Percentiles rank a stretch among this genome's conserved stretches.
These are phyloP conservation scores for Irpex lacteus DNA, from an alignment of 1,284 basidiomycete genomes.

Conservation along the genomic window DNA sequence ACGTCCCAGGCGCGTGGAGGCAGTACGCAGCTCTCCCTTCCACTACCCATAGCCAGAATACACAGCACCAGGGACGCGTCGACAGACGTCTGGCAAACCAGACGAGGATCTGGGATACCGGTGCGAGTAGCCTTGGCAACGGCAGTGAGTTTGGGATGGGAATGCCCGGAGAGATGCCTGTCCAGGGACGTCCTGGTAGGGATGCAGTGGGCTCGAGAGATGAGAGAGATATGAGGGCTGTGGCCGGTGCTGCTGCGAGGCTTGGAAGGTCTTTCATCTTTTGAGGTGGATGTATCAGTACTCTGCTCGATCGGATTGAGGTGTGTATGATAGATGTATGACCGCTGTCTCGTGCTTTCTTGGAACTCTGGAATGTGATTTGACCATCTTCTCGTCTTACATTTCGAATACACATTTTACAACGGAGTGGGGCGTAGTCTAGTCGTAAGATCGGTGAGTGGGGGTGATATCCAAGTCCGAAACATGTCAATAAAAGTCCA, in stretches of 20 bases:
- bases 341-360: neutral
- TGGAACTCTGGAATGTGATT: neutral
- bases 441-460: too few species aligned
- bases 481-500: too few species aligned
- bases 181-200: neutral
- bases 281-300: slow-evolving; percentile 7
- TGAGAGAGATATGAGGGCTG: slow-evolving; percentile 20
- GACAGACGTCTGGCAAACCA: slow-evolving; percentile 18
- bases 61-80: neutral
- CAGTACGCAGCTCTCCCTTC: neutral
- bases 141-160: neutral
- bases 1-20: slow-evolving; percentile 10
- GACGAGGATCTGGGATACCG: slow-evolving; percentile 24
- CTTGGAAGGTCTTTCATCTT: slow-evolving; percentile 26
- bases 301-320: neutral
- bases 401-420: too few species aligned
- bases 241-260: slow-evolving; percentile 21
- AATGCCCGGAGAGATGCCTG: slow-evolving; percentile 24
- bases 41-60: neutral
- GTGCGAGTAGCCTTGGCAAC: neutral
- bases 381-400: too few species aligned
- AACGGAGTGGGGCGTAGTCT: too few species aligned
- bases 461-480: too few species aligned
- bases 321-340: neutral
- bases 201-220: slow-evolving; percentile 6